Evolutionary conservation across 495 filamentous ascomycete genomes (phyloP), one percentile per base, ranked within the genome.

Genomic region (Hypoxylon trugodes): DNA sequence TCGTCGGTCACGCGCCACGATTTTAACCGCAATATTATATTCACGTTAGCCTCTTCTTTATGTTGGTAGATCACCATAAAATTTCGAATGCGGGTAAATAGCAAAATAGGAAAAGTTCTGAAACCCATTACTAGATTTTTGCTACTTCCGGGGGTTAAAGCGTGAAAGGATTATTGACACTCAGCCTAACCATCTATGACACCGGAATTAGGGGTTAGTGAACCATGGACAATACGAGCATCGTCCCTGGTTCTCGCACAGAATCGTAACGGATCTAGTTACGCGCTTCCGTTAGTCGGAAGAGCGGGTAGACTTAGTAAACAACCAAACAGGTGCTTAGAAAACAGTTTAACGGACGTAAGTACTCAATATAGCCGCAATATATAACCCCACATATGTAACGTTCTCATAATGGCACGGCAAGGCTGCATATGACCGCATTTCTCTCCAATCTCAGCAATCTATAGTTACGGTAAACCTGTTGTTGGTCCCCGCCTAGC

Each of bases 341-440:
- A 28, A 60, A 55, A 28, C 21, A 51, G 35, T 38, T n/a, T 37
- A 15, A 32, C 38, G 19, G 13, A 30, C 24, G 18, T n/a, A 53
- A 24, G 40, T 28, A 15, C 24, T 40, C 51, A 61, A 67, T 67
- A 67, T 61, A 67, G 38, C 57, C 64, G 58, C 47, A 67, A 61
- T 61, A 61, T 61, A 52, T 18, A 58, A 58, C 64, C 58, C 64
- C 64, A 67, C 64, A 67, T 40, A 67, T 67, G 64, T 61, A 67
- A 67, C 64, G 57, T 61, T 67, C 64, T 67, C 52, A 15, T 22
- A 9, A 41, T 57, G 38, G 15, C 25, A 59, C 52, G 24, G 46
- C 58, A 67, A 61, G 64, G 52, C 51, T 58, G 57, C 64, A 67
- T 26, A 58, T 49, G 64, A 57, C 45, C 13, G 52, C 43, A 35